Evolutionary conservation across 257 asterid genomes (phyloP), one percentile per base, ranked within the genome.

Genomic region (Plantago ovata): DNA sequence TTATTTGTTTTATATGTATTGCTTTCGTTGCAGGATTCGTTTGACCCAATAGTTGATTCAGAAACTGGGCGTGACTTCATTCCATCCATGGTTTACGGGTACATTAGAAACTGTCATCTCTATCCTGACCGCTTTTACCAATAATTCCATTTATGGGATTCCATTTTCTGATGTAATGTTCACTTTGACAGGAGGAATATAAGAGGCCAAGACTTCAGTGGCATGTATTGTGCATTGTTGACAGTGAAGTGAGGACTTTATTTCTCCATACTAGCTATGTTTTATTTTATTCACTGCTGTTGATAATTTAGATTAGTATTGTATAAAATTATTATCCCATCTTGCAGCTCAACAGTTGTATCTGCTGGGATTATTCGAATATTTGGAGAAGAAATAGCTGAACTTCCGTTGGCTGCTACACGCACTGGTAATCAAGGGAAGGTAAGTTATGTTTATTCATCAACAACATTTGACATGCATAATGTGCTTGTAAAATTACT

Each of bases 51-150:
- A 68, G 86, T 86, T 49, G 99, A 93, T 82, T 70, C 89, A 43
- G 95, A 79, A 72, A 89, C 97, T 61, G 98, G 96, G 69, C 93
- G 94, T 22, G 97, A 93, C 78, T 89, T 93, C 69, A 93, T 93
- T 76, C 95, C 98, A 13, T 86, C 97, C 22, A 78, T 93, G 93
- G 95, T 89, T 75, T 89, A 85, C 65, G 98, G 98, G 99, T 93
- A 74, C 72, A 81, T 47, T 36, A 22, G 19, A 50, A 56, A 56
- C 46, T 69, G 36, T 28, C 36, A 28, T 24, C 48, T 56, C 64
- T 67, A 51, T 46, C 40, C 53, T 65, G 32, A 58, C 47, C 24
- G 55, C 52, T 62, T 52, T 60, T 67, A 28, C 58, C 33, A 60
- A 41, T 53, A 45, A 40, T 56, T 52, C 58, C 20, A 18, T 45